Base-by-base conservation (phyloP, 352 stramenopile species). In the Globisporangium paroecandrum region DNA sequence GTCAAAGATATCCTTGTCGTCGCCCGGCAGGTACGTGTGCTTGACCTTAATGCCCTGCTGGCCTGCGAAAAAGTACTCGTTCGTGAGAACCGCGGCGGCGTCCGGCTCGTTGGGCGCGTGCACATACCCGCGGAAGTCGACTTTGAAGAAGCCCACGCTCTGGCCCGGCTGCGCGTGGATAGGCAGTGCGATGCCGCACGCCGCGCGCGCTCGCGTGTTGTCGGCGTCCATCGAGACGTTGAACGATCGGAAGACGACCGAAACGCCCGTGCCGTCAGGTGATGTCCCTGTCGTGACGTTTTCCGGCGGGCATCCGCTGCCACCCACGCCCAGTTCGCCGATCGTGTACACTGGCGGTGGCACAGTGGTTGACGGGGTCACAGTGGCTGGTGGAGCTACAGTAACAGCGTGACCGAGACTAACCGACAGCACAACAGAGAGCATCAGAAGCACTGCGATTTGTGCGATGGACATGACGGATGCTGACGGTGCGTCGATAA, bases 11-110 rank as follows among this genome's bases (percentile, higher is more conserved):
- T 72, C 64, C 24, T 68, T 43, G 36, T 74, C 58, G 9, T 32
- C 25, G 9, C 75, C 75, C 5, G 25, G 53, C 10, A 61, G 43
- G 47, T 65, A 79, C 20, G 3, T 41, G 43, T 60, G 68, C 6
- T 55, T 68, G 15, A 69, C 24, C 3, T 41, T 65, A 18, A 70
- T 60, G 0, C 72, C 67, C 9, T 27, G 38, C 49, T 78, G 72
- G 1, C 75, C 75, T 0, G 72, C 64, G n/a, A 81, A 81, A 24
- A 79, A 81, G 57, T 74, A 76, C 61, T 81, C 75, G 62, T 64
- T 79, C 46, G 62, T 62, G 41, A 81, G 56, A 20, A 32, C 36
- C 1, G 69, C 75, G 2, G 55, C 68, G 0, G 75, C 64, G 18
- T 46, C 29, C 2, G 32, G 3, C 6, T 53, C 56, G 1, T 62